Base-by-base conservation (phyloP, 805 yeast genomes). In the Ogataea minuta region DNA sequence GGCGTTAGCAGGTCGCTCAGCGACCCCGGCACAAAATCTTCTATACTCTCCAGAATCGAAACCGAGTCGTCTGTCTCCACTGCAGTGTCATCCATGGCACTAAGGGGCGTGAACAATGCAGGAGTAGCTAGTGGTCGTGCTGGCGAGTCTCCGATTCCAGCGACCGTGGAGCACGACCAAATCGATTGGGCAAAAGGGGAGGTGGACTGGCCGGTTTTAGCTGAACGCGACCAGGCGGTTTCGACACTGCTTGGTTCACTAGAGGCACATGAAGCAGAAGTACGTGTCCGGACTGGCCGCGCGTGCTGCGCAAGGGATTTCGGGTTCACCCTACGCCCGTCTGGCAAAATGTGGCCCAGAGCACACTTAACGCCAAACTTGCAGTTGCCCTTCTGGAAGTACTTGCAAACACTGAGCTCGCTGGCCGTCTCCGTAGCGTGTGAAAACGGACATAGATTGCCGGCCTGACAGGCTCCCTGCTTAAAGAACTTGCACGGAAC, bases 391-490 rank as follows among this genome's bases (percentile, higher is more conserved):
- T 86, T 86, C 55, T 84, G 93, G 62, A 87, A 91, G 63, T 90
- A 91, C 69, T 89, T 90, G 71, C 99, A 91, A 6, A 90, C 87
- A 29, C 73, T 67, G 31, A 71, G 63, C 34, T 74, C 80, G 24
- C 67, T 64, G n/a, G 71, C 59, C 4, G 74, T 69, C 39, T 81
- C 84, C 36, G 77, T 57, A 32, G 83, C 72, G 60, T 91, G 99
- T 23, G 93, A 81, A 59, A 91, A 91, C 2, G 96, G 96, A 61
- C 99, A 91, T 1, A 91, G 71, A 36, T 68, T 71, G 9, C 98
- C 98, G 1, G 98, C 98, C 62, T 90, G 97, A 62, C 99, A 91
- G 12, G 85, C 78, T 1, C 98, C 97, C 60, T 90, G 96, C 42
- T 77, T 72, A 62, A 72, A 91, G 68, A 91, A 91, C 66, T 91